Evolutionary conservation across 1,139 yeast genomes (phyloP), one percentile per base, ranked within the genome.

Genomic region (Yamadazyma epiphylla): DNA sequence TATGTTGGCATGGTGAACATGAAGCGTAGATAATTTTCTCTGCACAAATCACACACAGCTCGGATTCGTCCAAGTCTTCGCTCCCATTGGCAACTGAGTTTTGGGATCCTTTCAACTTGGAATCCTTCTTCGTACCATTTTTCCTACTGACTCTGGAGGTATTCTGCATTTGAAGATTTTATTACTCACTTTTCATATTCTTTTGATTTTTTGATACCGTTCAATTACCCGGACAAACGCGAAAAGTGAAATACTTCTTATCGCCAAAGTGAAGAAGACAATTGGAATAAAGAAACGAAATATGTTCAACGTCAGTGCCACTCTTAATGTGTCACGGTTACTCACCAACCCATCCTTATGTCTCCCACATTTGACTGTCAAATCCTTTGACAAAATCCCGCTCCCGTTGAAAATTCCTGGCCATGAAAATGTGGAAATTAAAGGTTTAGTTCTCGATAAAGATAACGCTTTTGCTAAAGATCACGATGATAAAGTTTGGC

Each of bases 401-500:
- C 39, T 76, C 9, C 82, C 82, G 0, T 43, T 70, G 15, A 34
- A 35, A 15, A 49, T 72, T 8, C 60, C 65, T 3, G 43, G 51
- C 8, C 51, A 55, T 9, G 47, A 49, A 6, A 39, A 53, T 29
- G 48, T 41, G 5, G 38, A 31, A 11, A 83, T 88, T 38, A 81
- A 76, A 43, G 96, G 94, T 0, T 72, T 91, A 3, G 94, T 91
- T 0, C 65, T 91, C 17, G 99, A 91, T 53, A 91, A 94, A 54
- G 99, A 91, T 57, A 94, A 91, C 53, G 91, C 97, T 50, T 84
- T 91, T 54, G 95, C 98, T 4, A 70, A 73, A 42, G 94, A 94
- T 27, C 84, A 86, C 37, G 83, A 80, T 35, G 83, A 81, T 44
- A 73, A 76, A 37, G 83, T 91, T 2, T 88, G 88, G 86, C 88